A percentile compares a stretch with the other conserved stretches of the same genome.
Conservation (phyloP, 2,329 filamentous ascomycete species). For the Microcera coccophila region DNA sequence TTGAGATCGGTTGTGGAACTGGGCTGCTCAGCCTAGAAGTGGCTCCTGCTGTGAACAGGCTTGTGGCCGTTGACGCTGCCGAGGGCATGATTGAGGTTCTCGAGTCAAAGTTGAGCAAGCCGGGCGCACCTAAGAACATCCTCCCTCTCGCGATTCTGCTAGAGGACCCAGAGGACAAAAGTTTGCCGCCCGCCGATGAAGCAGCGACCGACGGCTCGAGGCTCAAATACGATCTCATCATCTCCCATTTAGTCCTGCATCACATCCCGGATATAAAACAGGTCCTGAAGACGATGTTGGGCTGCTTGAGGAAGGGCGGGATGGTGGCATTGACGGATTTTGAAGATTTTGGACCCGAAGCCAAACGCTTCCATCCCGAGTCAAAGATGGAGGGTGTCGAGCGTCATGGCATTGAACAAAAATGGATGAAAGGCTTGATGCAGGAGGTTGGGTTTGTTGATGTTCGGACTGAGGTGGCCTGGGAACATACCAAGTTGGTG, state of each 20-base stretch:
- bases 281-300: conserved; percentile 44
- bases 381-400: conserved; percentile 51
- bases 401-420: conserved; percentile 46
- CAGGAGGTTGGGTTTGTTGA: conserved; percentile 36
- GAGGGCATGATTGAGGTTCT: conserved; percentile 53
- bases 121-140: conserved; percentile 38
- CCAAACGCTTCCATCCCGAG: conserved; percentile 49
- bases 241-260: conserved; percentile 53
- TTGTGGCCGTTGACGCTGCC: conserved; percentile 52
- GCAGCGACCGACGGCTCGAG: conserved; percentile 25
- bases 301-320: conserved; percentile 46
- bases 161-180: conserved; percentile 45
- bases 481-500: conserved; percentile 47
- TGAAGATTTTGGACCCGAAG: conserved; percentile 52
- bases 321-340: conserved; percentile 53
- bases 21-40: conserved; percentile 50
- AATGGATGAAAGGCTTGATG: conserved; percentile 41
- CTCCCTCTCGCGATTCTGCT: conserved; percentile 44
- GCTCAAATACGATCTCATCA: conserved; percentile 47
- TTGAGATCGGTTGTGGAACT: conserved; percentile 56
- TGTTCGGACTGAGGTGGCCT: conserved; percentile 45
- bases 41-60: conserved; percentile 42
- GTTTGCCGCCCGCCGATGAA: conserved; percentile 36
- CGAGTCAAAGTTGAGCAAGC: conserved; percentile 37
- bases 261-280: conserved; percentile 46